These are phyloP conservation scores for Pleurotus salmoneostramineus DNA, from an alignment of 768 basidiomycete genomes.

Conservation along the genomic window DNA sequence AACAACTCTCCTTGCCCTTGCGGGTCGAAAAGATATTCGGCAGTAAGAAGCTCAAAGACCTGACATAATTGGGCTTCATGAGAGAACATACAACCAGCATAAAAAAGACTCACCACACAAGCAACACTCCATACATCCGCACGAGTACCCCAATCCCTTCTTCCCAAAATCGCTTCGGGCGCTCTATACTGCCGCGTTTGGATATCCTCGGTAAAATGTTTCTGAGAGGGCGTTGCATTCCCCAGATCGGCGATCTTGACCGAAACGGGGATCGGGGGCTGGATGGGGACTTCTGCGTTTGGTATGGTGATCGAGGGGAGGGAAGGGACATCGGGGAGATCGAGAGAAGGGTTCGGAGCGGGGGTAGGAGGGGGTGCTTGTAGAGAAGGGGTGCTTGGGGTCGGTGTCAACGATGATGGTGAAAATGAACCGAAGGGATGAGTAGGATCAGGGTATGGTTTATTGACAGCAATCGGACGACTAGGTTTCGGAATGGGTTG, in stretches of 20 bases:
- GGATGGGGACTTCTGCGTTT: slow-evolving; percentile 9
- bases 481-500: slow-evolving; percentile 24
- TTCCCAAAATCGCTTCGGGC: slow-evolving; percentile 91
- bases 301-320: slow-evolving; percentile 14
- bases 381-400: slow-evolving; percentile 21
- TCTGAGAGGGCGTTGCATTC: slow-evolving; percentile 88
- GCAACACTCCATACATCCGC: slow-evolving; percentile 93
- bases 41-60: slow-evolving; percentile 87
- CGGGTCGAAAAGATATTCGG: slow-evolving; percentile 91
- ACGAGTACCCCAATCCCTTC: slow-evolving; percentile 79
- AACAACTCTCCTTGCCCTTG: slow-evolving; percentile 78
- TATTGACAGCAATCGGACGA: slow-evolving; percentile 4
- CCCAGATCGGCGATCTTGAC: slow-evolving; percentile 95
- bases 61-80: slow-evolving; percentile 19
- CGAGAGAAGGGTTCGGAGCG: slow-evolving; percentile 8
- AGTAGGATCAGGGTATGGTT: slow-evolving; percentile 6
- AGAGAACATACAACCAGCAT: not conserved
- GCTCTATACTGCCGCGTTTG: slow-evolving; percentile 95
- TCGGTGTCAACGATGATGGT: slow-evolving; percentile 23
- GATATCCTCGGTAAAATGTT: slow-evolving; percentile 92
- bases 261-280: slow-evolving; percentile 49
- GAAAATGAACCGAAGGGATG: slow-evolving; percentile 13
- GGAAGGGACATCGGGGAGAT: slow-evolving; percentile 5
- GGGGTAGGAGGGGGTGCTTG: slow-evolving; percentile 16
- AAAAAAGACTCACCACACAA: slow-evolving; percentile 57